Base-by-base conservation (phyloP, 225 moss, liverwort and hornwort genomes). In the Neckera pumila region DNA sequence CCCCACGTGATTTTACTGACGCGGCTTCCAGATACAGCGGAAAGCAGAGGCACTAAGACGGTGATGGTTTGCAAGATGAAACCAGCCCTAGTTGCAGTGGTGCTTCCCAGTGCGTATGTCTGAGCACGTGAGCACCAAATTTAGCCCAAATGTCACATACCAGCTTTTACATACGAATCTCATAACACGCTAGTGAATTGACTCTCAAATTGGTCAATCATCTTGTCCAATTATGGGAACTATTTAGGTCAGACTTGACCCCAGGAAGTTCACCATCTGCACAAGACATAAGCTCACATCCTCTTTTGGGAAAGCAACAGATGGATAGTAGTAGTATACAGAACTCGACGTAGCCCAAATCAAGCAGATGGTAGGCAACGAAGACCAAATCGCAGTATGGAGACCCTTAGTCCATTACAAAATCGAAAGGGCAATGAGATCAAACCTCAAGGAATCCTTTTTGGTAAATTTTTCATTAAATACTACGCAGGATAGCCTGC, bases 41-140 rank as follows among this genome's bases (percentile, higher is more conserved):
- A 90, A 51, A 94, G 59, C 65, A 94, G 87, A 83, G 95, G 95
- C 67, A 95, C 95, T 56, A 95, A 87, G 33, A 95, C 91, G 26
- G 95, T 95, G 88, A 94, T 82, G 79, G 94, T 92, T 85, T 94
- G 94, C 62, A 95, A 30, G 65, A 95, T 93, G 86, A 95, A 95
- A 60, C 90, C 87, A 17, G 95, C 92, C 80, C 93, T 90, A 18
- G 84, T 94, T 47, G 95, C 95, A 42, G 95, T 88, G 81, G 94
- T 95, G 92, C 89, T 94, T 89, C 90, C 91, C 45, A 95, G 76
- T 80, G 93, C 94, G 62, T 89, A 77, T 78, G 95, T 95, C 95
- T 95, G 70, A 85, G 81, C 72, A 85, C 12, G 90, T 57, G 40
- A 85, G 70, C 66, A 88, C 30, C 66, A 83, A 67, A 77, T 61